Base-by-base conservation (phyloP, 75 land plant genomes). In the Cryptomeria japonica region DNA sequence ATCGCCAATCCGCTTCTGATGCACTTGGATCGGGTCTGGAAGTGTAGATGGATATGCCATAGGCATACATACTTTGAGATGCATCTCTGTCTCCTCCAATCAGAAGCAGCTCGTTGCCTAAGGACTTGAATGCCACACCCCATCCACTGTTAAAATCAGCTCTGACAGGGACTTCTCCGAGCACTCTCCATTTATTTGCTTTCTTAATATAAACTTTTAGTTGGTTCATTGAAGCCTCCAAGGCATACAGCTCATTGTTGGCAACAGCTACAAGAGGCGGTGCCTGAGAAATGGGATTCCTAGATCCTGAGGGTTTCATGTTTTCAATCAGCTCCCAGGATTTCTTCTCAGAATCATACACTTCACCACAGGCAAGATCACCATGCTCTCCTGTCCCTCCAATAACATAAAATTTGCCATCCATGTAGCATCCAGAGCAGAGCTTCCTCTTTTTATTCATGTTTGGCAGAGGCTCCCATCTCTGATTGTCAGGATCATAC, bases 121-220 rank as follows among this genome's bases (percentile, higher is more conserved):
- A 86, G 16, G 93, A 92, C 61, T 92, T 92, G 85, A 92, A 92
- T 10, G 93, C 93, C 86, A 91, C 46, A 9, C 93, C 93, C 93
- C 93, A 92, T 10, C 93, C 93, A 87, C 86, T 91, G 73, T 88
- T 88, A 84, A 88, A 85, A 46, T 92, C 93, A 51, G 93, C 90
- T 44, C 92, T 88, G 36, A 87, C 87, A 25, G 93, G 93, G 9
- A 92, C 90, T 34, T 85, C 88, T 16, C 92, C 93, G 28, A 91
- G 83, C 7, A 80, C 80, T 44, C 85, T 91, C 93, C 93, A 92
- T 31, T 55, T 87, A 28, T 92, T 92, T 0, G 88, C 87, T 12
- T 55, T 78, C 41, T 89, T 92, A 5, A 77, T 49, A 61, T 92
- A 92, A 18, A 51, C 79, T 31, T 89, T 91, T 13, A 92, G 90